Evolutionary conservation across 805 yeast genomes (phyloP).

Genomic region (Yarrowia sp.): DNA sequence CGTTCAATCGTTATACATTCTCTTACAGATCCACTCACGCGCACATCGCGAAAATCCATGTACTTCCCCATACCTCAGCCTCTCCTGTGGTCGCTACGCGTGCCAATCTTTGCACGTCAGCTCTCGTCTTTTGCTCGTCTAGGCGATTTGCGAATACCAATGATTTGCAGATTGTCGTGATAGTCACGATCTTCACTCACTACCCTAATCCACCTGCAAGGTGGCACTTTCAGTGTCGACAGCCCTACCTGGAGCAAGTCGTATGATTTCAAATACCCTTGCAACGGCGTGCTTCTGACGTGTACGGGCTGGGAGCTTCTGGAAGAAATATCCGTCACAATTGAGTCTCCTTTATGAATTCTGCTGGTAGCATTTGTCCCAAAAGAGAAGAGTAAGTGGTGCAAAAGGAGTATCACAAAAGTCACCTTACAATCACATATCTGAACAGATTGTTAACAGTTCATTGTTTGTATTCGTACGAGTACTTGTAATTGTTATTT

Average conservation of each 20-base stretch:
- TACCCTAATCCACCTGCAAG: constrained; percentile 4
- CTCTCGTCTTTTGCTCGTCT: background rate
- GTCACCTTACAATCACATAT: too few relatives aligned
- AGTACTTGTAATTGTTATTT: too few relatives aligned
- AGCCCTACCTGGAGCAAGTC: background rate
- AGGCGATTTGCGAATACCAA: background rate
- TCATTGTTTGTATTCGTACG: too few relatives aligned
- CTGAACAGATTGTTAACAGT: too few relatives aligned
- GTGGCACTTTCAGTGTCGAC: background rate
- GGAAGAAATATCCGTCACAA: background rate
- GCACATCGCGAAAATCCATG: background rate
- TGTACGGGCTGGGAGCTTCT: background rate
- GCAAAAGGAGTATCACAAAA: too few relatives aligned
- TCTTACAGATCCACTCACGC: too few relatives aligned
- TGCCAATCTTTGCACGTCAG: background rate
- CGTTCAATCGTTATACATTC: too few relatives aligned
- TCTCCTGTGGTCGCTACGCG: background rate
- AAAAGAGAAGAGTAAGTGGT: too few relatives aligned
- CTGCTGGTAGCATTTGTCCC: too few relatives aligned
- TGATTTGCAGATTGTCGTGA: constrained; percentile 13
- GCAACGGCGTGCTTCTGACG: background rate
- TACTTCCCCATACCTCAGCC: background rate
- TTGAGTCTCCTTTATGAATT: too few relatives aligned
- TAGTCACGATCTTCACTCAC: background rate
- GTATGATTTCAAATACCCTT: background rate